Evolutionary conservation across 78 protist species (phyloP), one percentile per base, ranked within the genome.

Genomic region (Monocercomonoides exilis): DNA sequence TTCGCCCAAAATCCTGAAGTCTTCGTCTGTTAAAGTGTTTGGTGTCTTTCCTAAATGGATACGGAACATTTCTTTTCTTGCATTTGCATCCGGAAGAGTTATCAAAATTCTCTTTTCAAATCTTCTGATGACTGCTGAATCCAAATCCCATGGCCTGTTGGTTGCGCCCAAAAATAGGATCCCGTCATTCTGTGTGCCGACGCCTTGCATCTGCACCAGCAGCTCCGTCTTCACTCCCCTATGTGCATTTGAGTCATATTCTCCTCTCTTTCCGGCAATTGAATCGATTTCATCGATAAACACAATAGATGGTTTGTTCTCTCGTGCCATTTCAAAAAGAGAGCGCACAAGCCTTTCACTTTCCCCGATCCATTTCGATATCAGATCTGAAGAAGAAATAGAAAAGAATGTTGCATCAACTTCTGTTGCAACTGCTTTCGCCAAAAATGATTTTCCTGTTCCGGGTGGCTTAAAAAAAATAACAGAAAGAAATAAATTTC

Each of bases 251-350:
- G 80, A 43, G 85, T 98, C 99, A n/a, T 46, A 38, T 42, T 96
- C 98, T 0, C 93, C 63, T 38, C 99, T 91, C 21, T 94, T 44
- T 2, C 91, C 21, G 81, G 93, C 77, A 5, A 98, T 77, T 1
- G 99, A 94, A 85, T 98, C 99, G 5, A 98, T 94, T 86, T 98
- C 99, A 81, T 98, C 99, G 41, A 98, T 87, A 84, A 98, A 98
- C 81, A 98, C 91, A 85, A 97, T 96, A 64, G 96, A 38, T 33
- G 99, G 98, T 41, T 81, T 41, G n/a, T 82, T 32, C 41, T 90
- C 96, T 3, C 97, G 46, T n/a, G 99, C 99, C 91, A 95, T 81
- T 77, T 96, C 95, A 88, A 98, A 98, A 41, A 98, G 91, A 42
- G 84, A 43, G 43, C 92, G 91, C 42, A 98, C 98, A 41, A 96